Base-by-base conservation (phyloP, 192 early-diverging fungal species). In the Diversispora eburnea region DNA sequence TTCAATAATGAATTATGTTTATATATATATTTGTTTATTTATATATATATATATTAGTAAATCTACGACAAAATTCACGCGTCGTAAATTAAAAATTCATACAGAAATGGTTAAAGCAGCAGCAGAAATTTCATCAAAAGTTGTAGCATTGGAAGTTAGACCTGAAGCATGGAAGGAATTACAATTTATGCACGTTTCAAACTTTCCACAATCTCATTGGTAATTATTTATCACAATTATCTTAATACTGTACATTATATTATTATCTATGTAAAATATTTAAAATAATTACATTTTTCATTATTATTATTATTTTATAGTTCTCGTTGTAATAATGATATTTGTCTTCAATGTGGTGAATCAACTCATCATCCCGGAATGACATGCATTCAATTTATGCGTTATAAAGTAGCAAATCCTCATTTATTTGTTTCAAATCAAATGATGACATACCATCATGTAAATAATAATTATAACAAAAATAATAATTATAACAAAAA, bases 121-220 rank as follows among this genome's bases (percentile, higher is more conserved):
- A 4, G 68, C 68, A 56, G 68, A 70, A 70, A 77, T 84, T 7
- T 84, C 82, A 8, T 77, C 77, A 22, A 77, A 80, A 66, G 46
- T 84, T 22, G 79, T 82, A 39, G 75, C 81, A 20, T 56, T 88
- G 22, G 85, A 88, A 61, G 52, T 76, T 8, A 67, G 83, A 48
- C 84, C 82, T 3, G 86, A 86, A 22, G 71, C 77, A 22, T 88
- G 85, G 85, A 88, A 79, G 61, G 79, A 85, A 62, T 70, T 88
- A 7, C 86, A 88, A 67, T 88, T 88, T 77, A 74, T 81, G 48
- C 86, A 88, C 56, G 81, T 88, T 22, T 63, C 76, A 12, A 81
- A 80, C 64, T 81, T 86, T 41, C 86, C 84, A 46, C 77, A 76
- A 60, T 77, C 79, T 3, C 67, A 70, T 70, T 88, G 86, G 85